A percentile compares a stretch with the other conserved stretches of the same genome.
phyloP scores from a whole-genome alignment of 1,284 basidiomycete species.

The Exobasidium rhododendri region DNA sequence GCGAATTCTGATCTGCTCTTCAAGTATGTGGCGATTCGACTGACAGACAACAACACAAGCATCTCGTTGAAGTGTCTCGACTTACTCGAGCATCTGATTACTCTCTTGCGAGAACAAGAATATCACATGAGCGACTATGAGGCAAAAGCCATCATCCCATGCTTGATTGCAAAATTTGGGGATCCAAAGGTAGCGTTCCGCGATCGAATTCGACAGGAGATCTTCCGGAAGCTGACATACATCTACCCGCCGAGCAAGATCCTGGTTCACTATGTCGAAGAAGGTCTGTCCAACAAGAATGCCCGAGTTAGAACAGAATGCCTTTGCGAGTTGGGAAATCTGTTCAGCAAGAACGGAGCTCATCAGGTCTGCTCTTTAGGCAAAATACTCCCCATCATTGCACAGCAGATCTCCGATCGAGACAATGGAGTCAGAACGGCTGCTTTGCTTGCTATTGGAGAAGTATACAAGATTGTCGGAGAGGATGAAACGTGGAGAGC shows the following conservation, averaged over 20 bases:
- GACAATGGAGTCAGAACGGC: constrained; percentile 81
- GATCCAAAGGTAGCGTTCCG: constrained; percentile 59
- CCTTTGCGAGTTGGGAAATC: constrained; percentile 72
- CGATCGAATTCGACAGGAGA: constrained; percentile 56
- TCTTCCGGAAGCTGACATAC: constrained; percentile 55
- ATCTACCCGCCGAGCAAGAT: constrained; percentile 81
- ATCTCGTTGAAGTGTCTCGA: constrained; percentile 85
- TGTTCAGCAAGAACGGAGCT: constrained; percentile 79
- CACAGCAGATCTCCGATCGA: constrained; percentile 79
- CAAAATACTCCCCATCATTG: constrained; percentile 76
- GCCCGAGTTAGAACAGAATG: constrained; percentile 83
- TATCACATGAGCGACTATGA: constrained; percentile 85
- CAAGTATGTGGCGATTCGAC: constrained; percentile 88
- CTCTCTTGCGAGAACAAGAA: constrained; percentile 68
- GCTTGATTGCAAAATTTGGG: constrained; percentile 75
- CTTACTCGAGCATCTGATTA: constrained; percentile 73
- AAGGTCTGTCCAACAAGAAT: constrained; percentile 78
- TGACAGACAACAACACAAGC: constrained; percentile 90
- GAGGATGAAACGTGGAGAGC: constrained; percentile 74
- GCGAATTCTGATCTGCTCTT: constrained; percentile 88
- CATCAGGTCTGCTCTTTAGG: constrained; percentile 67
- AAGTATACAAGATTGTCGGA: constrained; percentile 76
- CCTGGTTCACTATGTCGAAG: constrained; percentile 62
- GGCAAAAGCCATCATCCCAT: constrained; percentile 82
- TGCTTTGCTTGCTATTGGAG: constrained; percentile 73